Conservation (phyloP, 192 early-diverging fungal genomes). For the Allomyces macrogynus region DNA sequence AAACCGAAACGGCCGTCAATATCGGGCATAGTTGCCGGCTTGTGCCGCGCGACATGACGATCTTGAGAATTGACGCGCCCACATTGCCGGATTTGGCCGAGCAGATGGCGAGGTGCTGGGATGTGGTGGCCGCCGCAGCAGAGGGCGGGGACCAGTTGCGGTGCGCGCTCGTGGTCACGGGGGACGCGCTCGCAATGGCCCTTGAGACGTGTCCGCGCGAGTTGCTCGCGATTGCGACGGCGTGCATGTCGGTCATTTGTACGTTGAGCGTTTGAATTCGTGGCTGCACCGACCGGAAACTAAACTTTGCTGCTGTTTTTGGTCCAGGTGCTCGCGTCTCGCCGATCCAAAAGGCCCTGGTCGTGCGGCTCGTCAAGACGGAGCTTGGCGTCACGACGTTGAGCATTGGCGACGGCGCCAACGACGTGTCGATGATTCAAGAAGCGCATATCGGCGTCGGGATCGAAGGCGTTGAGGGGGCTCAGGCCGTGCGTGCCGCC, state of each 20-base stretch:
- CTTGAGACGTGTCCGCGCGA: constrained; percentile 5
- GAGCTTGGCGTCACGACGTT: constrained; percentile 39
- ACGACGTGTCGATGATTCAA: constrained; percentile 21
- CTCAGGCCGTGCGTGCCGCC: constrained; percentile 32
- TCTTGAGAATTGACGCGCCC: too few relatives aligned
- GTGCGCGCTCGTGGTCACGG: constrained; percentile 5
- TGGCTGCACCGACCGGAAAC: too few relatives aligned
- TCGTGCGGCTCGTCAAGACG: constrained; percentile 47
- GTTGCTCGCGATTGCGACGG: constrained; percentile 16
- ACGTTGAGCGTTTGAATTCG: too few relatives aligned
- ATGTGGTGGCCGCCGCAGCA: too few relatives aligned
- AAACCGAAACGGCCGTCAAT: constrained; percentile 41
- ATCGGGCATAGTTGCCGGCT: constrained; percentile 18
- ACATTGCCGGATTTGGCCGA: too few relatives aligned
- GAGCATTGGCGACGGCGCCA: constrained; percentile 41
- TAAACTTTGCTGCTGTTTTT: too few relatives aligned
- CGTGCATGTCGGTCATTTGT: constrained; percentile 32
- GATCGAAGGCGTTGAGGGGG: constrained; percentile 35
- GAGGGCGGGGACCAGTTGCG: too few relatives aligned
- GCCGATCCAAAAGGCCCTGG: constrained; percentile 54
- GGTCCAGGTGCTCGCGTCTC: constrained; percentile 30
- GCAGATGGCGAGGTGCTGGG: too few relatives aligned
- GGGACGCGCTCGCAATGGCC: constrained; percentile 4
- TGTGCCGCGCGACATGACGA: not conserved
- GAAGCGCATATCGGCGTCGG: constrained; percentile 41